Evolutionary conservation across 2,329 filamentous ascomycete species (phyloP).

Genomic region (Mollisiaceae sp.): DNA sequence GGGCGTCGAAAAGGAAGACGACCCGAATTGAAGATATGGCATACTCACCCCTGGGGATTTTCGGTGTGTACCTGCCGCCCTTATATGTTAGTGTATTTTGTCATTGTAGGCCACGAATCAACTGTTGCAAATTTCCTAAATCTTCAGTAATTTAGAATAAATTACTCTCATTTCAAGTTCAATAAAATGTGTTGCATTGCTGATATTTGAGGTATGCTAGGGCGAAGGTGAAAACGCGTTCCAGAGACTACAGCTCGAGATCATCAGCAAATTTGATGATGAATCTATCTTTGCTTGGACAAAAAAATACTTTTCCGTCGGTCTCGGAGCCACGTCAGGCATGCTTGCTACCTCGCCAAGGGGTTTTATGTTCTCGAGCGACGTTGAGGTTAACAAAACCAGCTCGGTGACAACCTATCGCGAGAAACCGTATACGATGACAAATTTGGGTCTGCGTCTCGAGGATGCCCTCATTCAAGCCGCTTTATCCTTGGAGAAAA

Average conservation of each 20-base stretch:
- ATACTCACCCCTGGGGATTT: not conserved
- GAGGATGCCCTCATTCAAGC: not conserved
- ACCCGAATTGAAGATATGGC: slow-evolving; percentile 5
- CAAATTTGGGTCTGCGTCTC: not conserved
- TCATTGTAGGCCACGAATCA: not conserved
- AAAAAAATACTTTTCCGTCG: too few relatives aligned
- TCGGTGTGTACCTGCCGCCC: not conserved
- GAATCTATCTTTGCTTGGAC: slow-evolving; percentile 5
- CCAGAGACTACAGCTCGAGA: slow-evolving; percentile 4
- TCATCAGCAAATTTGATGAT: slow-evolving; percentile 1
- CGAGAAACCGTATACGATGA: slow-evolving; percentile 2
- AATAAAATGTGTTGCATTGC: not conserved
- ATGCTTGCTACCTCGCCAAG: not conserved
- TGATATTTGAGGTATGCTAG: not conserved
- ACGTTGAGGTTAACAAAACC: not conserved
- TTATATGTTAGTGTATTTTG: not conserved
- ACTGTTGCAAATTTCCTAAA: not conserved
- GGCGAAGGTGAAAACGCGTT: slow-evolving; percentile 4
- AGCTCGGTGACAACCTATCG: not conserved
- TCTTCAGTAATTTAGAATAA: too few relatives aligned
- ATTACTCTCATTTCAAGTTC: not conserved
- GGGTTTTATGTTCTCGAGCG: not conserved
- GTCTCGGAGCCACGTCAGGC: not conserved
- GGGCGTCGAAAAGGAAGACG: not conserved
- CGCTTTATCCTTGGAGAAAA: not conserved